Evolutionary conservation across 1,284 basidiomycete species (phyloP), one percentile per base, ranked within the genome.

Genomic region (Blastosporella zonata): DNA sequence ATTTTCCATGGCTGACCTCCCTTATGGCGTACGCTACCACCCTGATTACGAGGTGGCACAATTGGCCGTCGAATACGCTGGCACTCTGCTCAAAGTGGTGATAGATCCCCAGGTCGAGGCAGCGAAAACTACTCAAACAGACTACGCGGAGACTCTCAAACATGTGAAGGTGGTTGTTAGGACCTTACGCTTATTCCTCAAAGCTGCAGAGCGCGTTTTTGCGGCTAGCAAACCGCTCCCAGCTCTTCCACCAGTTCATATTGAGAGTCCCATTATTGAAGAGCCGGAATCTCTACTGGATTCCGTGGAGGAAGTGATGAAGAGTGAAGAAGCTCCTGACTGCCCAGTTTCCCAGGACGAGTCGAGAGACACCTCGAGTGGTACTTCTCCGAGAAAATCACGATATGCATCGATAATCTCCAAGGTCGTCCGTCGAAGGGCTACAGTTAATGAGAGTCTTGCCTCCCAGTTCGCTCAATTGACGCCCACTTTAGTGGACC

Each of bases 31-130:
- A 9, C 50, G 56, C 23, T 48, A 50, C n/a, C 33, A 57, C 1
- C 54, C 56, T 9, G 43, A 47, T 15, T 59, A 58, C 36, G 55
- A 57, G 25, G 39, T 58, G 20, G 52, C 55, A 7, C 60, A 55
- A 15, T 57, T 45, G 41, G 52, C 44, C 13, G 56, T 57, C 17
- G 50, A 54, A n/a, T 59, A 60, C 23, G 38, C 56, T 4, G 55
- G 45, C 7, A 47, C 46, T 45, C 25, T 58, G 21, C 46, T 62
- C 42, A 15, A 46, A 20, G 44, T 25, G 18, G 51, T 55, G 27
- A 25, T 53, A 20, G 37, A 43, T 18, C 33, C 33, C 17, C 33
- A 34, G 33, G 33, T 34, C 6, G 33, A 13, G 39, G 49, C 18
- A 29, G 46, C 37, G 20, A 31, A 23, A 29, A 28, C 21, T 20